phyloP scores from a whole-genome alignment of 1,284 basidiomycete species.

The Ganoderma boninense region DNA sequence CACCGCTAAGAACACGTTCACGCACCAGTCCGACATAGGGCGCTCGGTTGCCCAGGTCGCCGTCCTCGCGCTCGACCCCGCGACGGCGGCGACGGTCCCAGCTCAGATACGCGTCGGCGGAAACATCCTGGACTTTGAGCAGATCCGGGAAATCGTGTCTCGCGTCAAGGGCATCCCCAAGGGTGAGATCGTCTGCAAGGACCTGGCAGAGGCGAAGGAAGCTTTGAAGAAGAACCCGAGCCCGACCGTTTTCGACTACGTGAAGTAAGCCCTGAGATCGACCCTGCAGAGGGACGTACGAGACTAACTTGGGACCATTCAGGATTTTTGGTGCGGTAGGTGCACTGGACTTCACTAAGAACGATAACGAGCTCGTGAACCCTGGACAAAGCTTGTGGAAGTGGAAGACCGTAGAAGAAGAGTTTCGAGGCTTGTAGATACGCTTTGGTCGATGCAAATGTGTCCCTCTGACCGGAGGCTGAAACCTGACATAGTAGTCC shows the following conservation, averaged over 20 bases:
- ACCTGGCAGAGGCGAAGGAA: constrained; percentile 24
- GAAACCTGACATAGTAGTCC: background rate
- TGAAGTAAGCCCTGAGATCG: constrained; percentile 24
- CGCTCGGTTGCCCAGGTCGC: constrained; percentile 35
- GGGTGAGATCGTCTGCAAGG: constrained; percentile 19
- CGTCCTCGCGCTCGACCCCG: constrained; percentile 32
- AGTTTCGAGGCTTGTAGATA: constrained; percentile 17
- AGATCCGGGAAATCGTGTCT: constrained; percentile 22
- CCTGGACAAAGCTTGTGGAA: constrained; percentile 39
- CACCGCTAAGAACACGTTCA: constrained; percentile 14
- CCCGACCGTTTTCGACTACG: constrained; percentile 20
- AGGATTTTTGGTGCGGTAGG: constrained; percentile 39
- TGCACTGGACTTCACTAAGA: constrained; percentile 35
- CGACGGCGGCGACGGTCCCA: constrained; percentile 28
- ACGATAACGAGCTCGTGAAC: constrained; percentile 42
- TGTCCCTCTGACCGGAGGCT: too few relatives aligned
- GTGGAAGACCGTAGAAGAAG: constrained; percentile 40
- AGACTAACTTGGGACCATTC: background rate
- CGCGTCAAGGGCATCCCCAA: background rate
- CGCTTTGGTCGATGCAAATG: background rate
- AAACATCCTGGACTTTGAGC: constrained; percentile 17
- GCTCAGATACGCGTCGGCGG: constrained; percentile 33
- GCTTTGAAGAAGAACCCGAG: constrained; percentile 23
- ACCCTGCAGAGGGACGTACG: constrained; percentile 18
- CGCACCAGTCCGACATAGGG: constrained; percentile 34